Conservation (phyloP, 805 yeast genomes). For the Cyberlindnera meyerae region DNA sequence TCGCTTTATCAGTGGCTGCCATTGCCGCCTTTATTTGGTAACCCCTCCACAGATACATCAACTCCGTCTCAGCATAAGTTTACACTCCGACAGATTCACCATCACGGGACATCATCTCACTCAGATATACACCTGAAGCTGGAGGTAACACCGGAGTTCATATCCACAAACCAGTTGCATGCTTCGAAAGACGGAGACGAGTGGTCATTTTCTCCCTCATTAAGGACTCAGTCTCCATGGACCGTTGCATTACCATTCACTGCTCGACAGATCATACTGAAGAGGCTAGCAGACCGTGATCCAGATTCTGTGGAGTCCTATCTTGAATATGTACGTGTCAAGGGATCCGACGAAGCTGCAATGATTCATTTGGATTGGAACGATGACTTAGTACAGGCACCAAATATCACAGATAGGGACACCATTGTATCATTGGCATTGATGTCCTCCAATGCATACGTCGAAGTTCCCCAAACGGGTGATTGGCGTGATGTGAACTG, state of each 20-base stretch:
- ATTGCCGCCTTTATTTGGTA: conserved; percentile 2
- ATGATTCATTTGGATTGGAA: conserved; percentile 60
- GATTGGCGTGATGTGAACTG: conserved; percentile 86
- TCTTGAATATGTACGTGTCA: conserved; percentile 44
- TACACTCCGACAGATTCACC: conserved; percentile 53
- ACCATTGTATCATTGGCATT: conserved; percentile 73
- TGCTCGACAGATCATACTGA: conserved; percentile 23
- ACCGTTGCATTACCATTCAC: conserved; percentile 29
- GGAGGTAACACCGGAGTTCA: conserved; percentile 42
- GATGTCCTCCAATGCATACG: conserved; percentile 91
- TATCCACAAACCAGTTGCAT: conserved; percentile 18
- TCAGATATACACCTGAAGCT: conserved; percentile 42
- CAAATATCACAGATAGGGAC: conserved; percentile 69
- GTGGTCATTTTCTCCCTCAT: conserved; percentile 16
- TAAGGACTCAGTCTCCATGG: conserved; percentile 36
- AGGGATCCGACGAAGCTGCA: conserved; percentile 31
- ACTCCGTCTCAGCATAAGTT: conserved; percentile 18
- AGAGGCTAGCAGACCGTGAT: conserved; percentile 40
- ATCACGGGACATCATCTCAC: conserved; percentile 50
- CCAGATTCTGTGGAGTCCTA: conserved; percentile 68
- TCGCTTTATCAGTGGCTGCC: background rate
- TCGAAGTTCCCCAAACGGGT: conserved; percentile 65
- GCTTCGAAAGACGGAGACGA: conserved; percentile 1
- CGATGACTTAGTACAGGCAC: conserved; percentile 51
- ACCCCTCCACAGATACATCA: background rate